These are phyloP conservation scores for Daedaleopsis nitida DNA, from an alignment of 768 basidiomycete species.

Conservation along the genomic window DNA sequence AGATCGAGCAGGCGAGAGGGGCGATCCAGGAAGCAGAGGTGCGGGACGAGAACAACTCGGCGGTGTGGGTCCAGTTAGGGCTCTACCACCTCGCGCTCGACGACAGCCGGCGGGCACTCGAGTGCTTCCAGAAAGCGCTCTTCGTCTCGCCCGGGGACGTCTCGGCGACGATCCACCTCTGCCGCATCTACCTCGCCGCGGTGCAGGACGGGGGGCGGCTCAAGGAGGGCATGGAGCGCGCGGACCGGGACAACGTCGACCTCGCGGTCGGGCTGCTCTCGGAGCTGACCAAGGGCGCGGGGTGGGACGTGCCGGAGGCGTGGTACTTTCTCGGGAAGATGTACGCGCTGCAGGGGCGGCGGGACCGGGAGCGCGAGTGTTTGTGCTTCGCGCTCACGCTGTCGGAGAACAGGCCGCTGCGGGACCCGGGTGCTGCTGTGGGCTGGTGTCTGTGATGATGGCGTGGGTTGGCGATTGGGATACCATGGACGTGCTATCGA, in stretches of 20 bases:
- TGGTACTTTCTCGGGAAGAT: constrained; percentile 92
- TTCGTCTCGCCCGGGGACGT: constrained; percentile 82
- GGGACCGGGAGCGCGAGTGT: constrained; percentile 74
- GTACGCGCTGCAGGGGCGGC: constrained; percentile 72
- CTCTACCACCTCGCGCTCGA: constrained; percentile 67
- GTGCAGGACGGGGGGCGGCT: constrained; percentile 21
- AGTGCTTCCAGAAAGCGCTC: constrained; percentile 86
- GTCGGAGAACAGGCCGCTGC: constrained; percentile 61
- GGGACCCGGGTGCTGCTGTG: constrained; percentile 62
- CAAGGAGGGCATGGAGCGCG: constrained; percentile 1
- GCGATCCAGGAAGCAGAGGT: constrained; percentile 96
- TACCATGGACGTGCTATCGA: too few species aligned
- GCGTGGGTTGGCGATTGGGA: too few species aligned
- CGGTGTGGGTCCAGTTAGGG: constrained; percentile 93
- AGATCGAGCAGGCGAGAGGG: constrained; percentile 86
- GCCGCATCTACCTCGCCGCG: constrained; percentile 67
- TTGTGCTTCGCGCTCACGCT: constrained; percentile 67
- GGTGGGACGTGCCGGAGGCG: constrained; percentile 92
- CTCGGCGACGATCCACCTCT: constrained; percentile 75
- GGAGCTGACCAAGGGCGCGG: constrained; percentile 73
- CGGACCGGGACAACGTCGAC: constrained; percentile 57
- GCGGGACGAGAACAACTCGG: constrained; percentile 80
- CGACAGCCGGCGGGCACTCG: constrained; percentile 61
- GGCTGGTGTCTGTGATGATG: constrained; percentile 53
- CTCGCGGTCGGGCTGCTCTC: constrained; percentile 81